Conservation (phyloP, 345 rosid genomes). For the Populus deltoides region DNA sequence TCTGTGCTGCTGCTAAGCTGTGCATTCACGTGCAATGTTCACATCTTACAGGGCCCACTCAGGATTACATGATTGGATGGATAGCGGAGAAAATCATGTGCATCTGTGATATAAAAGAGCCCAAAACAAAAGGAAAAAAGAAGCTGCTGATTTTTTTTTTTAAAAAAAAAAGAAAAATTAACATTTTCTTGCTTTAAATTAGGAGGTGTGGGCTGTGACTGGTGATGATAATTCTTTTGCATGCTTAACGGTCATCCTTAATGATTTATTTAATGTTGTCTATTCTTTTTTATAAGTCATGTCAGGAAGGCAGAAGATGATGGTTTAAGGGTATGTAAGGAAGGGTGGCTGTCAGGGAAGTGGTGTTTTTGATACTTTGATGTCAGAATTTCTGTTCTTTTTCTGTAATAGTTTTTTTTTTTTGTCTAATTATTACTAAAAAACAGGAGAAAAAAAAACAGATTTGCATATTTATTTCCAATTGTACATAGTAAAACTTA, state of each 20-base stretch:
- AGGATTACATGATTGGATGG: constrained; percentile 39
- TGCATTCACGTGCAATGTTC: constrained; percentile 60
- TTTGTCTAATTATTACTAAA: constrained; percentile 8
- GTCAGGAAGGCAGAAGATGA: neutral
- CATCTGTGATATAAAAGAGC: constrained; percentile 11
- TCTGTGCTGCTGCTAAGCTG: constrained; percentile 29
- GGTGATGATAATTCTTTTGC: constrained; percentile 1
- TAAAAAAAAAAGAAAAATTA: neutral
- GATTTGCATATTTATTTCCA: neutral
- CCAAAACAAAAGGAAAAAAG: neutral
- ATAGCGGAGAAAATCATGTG: constrained; percentile 35
- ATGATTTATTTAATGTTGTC: neutral
- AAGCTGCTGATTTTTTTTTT: constrained; percentile 3
- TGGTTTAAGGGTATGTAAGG: neutral
- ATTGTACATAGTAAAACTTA: constrained; percentile 9
- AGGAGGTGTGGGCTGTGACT: neutral
- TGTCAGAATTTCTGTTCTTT: constrained; percentile 12
- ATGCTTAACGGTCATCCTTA: neutral
- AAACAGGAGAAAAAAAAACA: neutral
- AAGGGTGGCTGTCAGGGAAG: neutral
- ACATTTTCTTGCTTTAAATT: constrained; percentile 8
- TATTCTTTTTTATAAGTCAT: constrained; percentile 8
- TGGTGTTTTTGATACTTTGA: constrained; percentile 7
- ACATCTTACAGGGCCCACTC: constrained; percentile 42
- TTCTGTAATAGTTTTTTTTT: constrained; percentile 9